A percentile compares a stretch with the other conserved stretches of the same genome.
Evolutionary conservation across 83 land plant species (phyloP).

Genomic region (Picea abies): DNA sequence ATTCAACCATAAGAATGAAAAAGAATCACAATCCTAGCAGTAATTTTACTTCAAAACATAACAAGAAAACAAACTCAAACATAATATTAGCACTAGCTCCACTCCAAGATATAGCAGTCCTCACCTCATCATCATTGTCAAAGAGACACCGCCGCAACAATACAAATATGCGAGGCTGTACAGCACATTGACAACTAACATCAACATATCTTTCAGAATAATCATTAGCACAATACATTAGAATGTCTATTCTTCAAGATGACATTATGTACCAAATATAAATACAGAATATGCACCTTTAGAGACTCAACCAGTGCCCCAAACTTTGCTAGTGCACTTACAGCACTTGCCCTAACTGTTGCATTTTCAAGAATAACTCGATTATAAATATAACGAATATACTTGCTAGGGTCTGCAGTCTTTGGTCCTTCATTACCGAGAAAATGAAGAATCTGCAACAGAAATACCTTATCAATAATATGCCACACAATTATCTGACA

Average conservation of each 20-base stretch:
- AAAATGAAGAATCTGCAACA: slow-evolving; percentile 84
- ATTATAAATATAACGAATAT: slow-evolving; percentile 94
- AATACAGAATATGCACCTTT: slow-evolving; percentile 49
- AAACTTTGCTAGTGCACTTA: slow-evolving; percentile 93
- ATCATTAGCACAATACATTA: background rate
- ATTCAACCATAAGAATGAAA: too few relatives aligned
- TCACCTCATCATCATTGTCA: slow-evolving; percentile 92
- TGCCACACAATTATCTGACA: background rate
- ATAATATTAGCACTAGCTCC: background rate
- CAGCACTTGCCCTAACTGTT: slow-evolving; percentile 96
- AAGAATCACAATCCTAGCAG: too few relatives aligned
- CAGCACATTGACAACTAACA: background rate
- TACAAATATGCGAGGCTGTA: slow-evolving; percentile 90
- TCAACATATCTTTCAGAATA: slow-evolving; percentile 1
- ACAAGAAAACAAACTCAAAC: background rate
- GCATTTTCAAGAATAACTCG: slow-evolving; percentile 96
- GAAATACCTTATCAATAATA: slow-evolving; percentile 5
- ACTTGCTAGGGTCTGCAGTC: slow-evolving; percentile 95
- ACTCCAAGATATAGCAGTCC: too few relatives aligned
- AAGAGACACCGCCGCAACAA: slow-evolving; percentile 86
- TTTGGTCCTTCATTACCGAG: slow-evolving; percentile 98
- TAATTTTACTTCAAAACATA: too few relatives aligned
- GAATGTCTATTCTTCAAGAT: background rate
- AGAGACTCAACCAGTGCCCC: slow-evolving; percentile 78
- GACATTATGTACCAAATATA: background rate